phyloP scores from a whole-genome alignment of 495 filamentous ascomycete genomes.

The Oleoguttula mirabilis region DNA sequence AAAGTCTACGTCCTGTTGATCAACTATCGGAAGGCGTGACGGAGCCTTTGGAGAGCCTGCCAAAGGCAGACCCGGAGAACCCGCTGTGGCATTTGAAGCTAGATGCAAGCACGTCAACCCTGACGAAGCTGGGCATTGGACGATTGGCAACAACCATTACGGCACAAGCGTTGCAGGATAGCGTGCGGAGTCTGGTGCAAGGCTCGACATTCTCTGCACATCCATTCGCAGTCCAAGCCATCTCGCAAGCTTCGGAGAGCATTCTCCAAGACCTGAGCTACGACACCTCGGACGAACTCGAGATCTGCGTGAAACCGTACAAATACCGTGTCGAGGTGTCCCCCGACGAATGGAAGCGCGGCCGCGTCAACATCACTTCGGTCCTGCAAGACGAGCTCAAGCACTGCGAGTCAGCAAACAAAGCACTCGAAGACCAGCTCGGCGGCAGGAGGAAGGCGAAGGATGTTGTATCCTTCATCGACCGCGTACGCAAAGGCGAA shows the following conservation, averaged over 20 bases:
- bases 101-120: slow-evolving; percentile 75
- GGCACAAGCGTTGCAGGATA: slow-evolving; percentile 70
- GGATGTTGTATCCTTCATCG: slow-evolving; percentile 85
- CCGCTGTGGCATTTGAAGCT: slow-evolving; percentile 90
- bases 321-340: slow-evolving; percentile 96
- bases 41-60: slow-evolving; percentile 62
- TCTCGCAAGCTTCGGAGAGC: slow-evolving; percentile 71
- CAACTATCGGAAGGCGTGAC: slow-evolving; percentile 51
- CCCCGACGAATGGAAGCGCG: slow-evolving; percentile 73
- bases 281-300: slow-evolving; percentile 94
- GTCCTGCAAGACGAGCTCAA: slow-evolving; percentile 73
- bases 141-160: slow-evolving; percentile 84
- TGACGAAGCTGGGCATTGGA: slow-evolving; percentile 90
- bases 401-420: slow-evolving; percentile 68
- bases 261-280: slow-evolving; percentile 93
- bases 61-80: slow-evolving; percentile 70
- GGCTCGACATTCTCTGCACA: slow-evolving; percentile 76
- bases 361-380: slow-evolving; percentile 62
- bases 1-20: slow-evolving; percentile 35
- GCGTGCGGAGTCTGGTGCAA: slow-evolving; percentile 66
- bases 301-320: slow-evolving; percentile 98
- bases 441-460: slow-evolving; percentile 71
- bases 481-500: slow-evolving; percentile 73
- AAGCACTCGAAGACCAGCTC: slow-evolving; percentile 58
- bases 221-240: slow-evolving; percentile 81